These are phyloP conservation scores for Tricholoma sp. DNA, from an alignment of 768 basidiomycete species.

Conservation along the genomic window DNA sequence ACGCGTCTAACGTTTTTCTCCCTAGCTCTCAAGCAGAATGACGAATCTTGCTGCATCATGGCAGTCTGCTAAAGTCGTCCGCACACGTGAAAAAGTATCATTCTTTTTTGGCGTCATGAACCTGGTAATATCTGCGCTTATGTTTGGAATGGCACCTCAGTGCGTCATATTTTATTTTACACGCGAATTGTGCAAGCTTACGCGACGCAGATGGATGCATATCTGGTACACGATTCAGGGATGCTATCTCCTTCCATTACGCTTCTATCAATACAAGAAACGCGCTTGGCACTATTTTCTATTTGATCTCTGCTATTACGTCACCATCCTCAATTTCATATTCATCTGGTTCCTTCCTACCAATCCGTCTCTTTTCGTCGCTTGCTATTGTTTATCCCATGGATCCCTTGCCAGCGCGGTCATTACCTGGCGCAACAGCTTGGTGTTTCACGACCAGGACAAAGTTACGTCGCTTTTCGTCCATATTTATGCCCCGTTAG, in stretches of 20 bases:
- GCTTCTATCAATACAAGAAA: slow-evolving; percentile 85
- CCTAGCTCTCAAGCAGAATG: slow-evolving; percentile 76
- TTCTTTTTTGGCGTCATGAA: slow-evolving; percentile 96
- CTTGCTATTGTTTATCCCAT: slow-evolving; percentile 90
- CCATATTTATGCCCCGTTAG: slow-evolving; percentile 89
- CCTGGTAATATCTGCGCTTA: slow-evolving; percentile 73
- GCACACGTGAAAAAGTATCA: slow-evolving; percentile 78
- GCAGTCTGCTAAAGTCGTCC: slow-evolving; percentile 88
- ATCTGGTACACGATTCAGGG: slow-evolving; percentile 79
- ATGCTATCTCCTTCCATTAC: slow-evolving; percentile 75
- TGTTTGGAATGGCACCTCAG: slow-evolving; percentile 87
- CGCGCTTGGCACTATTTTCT: slow-evolving; percentile 94
- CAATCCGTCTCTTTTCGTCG: slow-evolving; percentile 75
- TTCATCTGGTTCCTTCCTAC: slow-evolving; percentile 89
- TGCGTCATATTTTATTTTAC: slow-evolving; percentile 35
- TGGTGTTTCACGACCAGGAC: slow-evolving; percentile 96
- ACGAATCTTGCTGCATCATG: slow-evolving; percentile 75
- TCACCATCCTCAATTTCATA: slow-evolving; percentile 85
- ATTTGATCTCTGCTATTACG: slow-evolving; percentile 91
- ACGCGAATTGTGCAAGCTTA: slow-evolving; percentile 7
- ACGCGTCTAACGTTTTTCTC: slow-evolving; percentile 6
- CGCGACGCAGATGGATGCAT: slow-evolving; percentile 72
- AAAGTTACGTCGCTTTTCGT: slow-evolving; percentile 95
- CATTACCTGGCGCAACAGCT: slow-evolving; percentile 96
- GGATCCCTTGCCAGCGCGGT: slow-evolving; percentile 91